Evolutionary conservation across 2,329 filamentous ascomycete genomes (phyloP).

Genomic region (Falciphora oryzae): DNA sequence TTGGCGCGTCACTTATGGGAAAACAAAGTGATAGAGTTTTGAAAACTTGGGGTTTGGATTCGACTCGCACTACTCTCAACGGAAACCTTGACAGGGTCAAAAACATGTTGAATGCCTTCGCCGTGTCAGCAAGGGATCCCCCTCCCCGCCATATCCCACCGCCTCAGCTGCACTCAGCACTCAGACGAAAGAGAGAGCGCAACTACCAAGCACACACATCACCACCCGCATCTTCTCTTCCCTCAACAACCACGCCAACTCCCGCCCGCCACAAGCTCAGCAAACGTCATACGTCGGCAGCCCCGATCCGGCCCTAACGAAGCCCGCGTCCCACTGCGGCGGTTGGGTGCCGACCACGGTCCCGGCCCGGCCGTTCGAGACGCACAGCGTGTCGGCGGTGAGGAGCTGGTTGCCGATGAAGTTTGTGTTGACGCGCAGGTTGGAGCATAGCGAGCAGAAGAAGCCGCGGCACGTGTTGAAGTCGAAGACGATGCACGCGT

Average conservation of each 20-base stretch:
- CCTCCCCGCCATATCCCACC: no score
- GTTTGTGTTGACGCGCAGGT: slow-evolving; percentile 25
- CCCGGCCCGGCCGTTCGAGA: slow-evolving; percentile 25
- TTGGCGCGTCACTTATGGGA: background rate
- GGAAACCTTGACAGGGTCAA: background rate
- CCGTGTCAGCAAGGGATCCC: no score
- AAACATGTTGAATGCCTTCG: background rate
- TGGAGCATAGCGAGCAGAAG: slow-evolving; percentile 31
- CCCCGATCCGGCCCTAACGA: slow-evolving; percentile 21
- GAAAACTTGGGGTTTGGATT: background rate
- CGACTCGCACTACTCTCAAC: no score
- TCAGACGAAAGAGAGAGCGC: no score
- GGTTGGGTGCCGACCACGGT: slow-evolving; percentile 28
- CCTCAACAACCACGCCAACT: background rate
- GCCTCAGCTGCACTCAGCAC: background rate
- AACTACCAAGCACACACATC: background rate
- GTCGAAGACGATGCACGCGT: slow-evolving; percentile 28
- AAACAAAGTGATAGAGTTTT: background rate
- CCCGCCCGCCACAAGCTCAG: slow-evolving; percentile 12
- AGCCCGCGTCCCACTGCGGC: slow-evolving; percentile 31
- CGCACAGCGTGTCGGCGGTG: slow-evolving; percentile 28
- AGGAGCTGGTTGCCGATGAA: slow-evolving; percentile 30
- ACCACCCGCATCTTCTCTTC: background rate
- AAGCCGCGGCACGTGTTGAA: slow-evolving; percentile 30
- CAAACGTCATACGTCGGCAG: slow-evolving; percentile 30